Evolutionary conservation across 2,329 filamentous ascomycete species (phyloP).

Genomic region (Colletotrichum kahawae): DNA sequence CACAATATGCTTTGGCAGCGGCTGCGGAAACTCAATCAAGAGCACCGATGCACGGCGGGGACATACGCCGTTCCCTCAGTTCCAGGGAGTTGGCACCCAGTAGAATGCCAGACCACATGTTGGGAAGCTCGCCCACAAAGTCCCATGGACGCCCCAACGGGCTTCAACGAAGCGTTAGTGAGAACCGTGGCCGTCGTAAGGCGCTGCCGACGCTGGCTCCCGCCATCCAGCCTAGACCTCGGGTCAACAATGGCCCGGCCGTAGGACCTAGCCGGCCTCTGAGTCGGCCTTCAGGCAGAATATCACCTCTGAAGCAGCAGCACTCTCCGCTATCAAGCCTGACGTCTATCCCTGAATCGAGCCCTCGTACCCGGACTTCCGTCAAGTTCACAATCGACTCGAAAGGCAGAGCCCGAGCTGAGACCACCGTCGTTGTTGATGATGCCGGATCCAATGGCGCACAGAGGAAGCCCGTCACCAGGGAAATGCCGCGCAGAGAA

Average conservation of each 20-base stretch:
- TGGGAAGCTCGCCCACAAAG: conserved; percentile 58
- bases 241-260: conserved; percentile 33
- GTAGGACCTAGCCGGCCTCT: conserved; percentile 38
- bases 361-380: conserved; percentile 54
- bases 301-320: conserved; percentile 56
- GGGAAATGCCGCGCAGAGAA: conserved; percentile 30
- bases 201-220: conserved; percentile 54
- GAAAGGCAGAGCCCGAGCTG: conserved; percentile 62
- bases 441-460: conserved; percentile 27
- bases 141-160: conserved; percentile 47
- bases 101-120: conserved; percentile 45
- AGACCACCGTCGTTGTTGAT: conserved; percentile 51
- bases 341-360: conserved; percentile 62
- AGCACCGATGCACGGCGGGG: conserved; percentile 31
- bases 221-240: conserved; percentile 41
- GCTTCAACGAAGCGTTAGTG: conserved; percentile 60
- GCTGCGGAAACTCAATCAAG: conserved; percentile 21
- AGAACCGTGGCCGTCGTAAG: conserved; percentile 55
- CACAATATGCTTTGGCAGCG: conserved; percentile 19
- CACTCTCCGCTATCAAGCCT: conserved; percentile 57
- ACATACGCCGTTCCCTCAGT: conserved; percentile 51
- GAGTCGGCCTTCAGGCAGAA: conserved; percentile 48
- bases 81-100: conserved; percentile 46
- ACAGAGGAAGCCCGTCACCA: conserved; percentile 13
- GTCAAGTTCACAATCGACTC: conserved; percentile 69